Percentiles rank a stretch among this genome's conserved stretches.
These are phyloP conservation scores for Adansonia grandidieri DNA, from an alignment of 441 rosid genomes.

Conservation along the genomic window DNA sequence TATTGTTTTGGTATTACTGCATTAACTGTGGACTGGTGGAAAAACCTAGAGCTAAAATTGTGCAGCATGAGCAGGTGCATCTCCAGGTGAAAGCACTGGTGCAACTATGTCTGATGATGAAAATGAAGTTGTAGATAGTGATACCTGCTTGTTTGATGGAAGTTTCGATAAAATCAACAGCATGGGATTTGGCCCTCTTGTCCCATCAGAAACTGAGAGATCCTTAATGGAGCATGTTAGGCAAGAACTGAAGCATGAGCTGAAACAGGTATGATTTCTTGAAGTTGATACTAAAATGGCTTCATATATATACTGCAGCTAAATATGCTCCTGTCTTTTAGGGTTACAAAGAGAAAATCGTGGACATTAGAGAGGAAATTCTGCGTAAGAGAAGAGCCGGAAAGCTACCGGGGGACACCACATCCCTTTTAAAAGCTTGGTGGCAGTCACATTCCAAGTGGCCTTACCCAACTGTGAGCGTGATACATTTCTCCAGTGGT, in stretches of 20 bases:
- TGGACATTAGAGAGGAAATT: slow-evolving; percentile 50
- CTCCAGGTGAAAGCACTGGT: slow-evolving; percentile 45
- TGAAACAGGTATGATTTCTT: slow-evolving; percentile 41
- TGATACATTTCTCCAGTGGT: background rate
- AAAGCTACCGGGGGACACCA: slow-evolving; percentile 51
- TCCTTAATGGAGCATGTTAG: slow-evolving; percentile 50
- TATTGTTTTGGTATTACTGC: background rate
- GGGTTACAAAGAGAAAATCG: slow-evolving; percentile 54
- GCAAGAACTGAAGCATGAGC: slow-evolving; percentile 50
- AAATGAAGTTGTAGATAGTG: slow-evolving; percentile 45
- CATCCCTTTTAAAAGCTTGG: slow-evolving; percentile 46
- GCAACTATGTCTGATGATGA: slow-evolving; percentile 55
- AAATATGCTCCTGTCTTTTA: slow-evolving; percentile 24
- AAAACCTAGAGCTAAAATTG: slow-evolving; percentile 2
- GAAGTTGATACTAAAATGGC: background rate
- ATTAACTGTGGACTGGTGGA: background rate
- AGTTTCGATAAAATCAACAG: slow-evolving; percentile 36
- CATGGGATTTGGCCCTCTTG: slow-evolving; percentile 51
- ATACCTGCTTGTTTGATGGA: slow-evolving; percentile 40
- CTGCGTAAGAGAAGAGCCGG: slow-evolving; percentile 54
- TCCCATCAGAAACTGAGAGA: slow-evolving; percentile 47
- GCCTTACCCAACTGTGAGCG: slow-evolving; percentile 54
- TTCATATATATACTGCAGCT: background rate
- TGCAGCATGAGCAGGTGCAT: slow-evolving; percentile 36
- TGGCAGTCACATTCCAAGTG: slow-evolving; percentile 53